Percentiles rank a stretch among this genome's conserved stretches.
phyloP scores from a whole-genome alignment of 352 stramenopile species.

The Blastocystis sp. region DNA sequence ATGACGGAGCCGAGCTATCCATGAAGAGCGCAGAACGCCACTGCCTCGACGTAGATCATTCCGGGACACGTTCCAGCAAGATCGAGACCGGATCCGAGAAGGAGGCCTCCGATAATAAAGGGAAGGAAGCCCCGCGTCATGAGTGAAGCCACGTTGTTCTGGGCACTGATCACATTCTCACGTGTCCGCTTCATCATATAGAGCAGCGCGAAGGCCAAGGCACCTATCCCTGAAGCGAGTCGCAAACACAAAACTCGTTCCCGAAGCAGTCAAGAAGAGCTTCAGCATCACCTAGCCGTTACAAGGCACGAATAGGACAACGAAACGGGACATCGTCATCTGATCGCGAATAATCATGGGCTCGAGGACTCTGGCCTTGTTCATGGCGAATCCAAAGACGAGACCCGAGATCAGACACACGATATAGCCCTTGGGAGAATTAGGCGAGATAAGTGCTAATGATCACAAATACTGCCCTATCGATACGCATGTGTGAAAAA shows the following conservation, averaged over 20 bases:
- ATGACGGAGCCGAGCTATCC: constrained; percentile 43
- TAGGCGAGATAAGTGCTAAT: constrained; percentile 17
- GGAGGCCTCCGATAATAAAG: constrained; percentile 58
- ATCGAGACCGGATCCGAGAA: constrained; percentile 53
- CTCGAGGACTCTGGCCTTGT: constrained; percentile 70
- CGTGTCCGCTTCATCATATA: constrained; percentile 67
- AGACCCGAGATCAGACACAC: constrained; percentile 52
- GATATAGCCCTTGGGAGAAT: constrained; percentile 50
- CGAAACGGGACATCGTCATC: constrained; percentile 68
- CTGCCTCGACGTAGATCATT: constrained; percentile 66
- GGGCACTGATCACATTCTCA: constrained; percentile 36
- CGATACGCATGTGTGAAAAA: constrained; percentile 5
- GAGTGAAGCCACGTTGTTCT: constrained; percentile 65
- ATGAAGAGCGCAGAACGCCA: neutral
- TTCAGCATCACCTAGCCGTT: constrained; percentile 71
- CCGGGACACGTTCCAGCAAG: constrained; percentile 66
- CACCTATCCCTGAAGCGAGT: constrained; percentile 38
- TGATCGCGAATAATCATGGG: constrained; percentile 69
- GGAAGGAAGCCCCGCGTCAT: constrained; percentile 66
- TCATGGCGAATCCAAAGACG: constrained; percentile 71
- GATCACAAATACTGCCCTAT: neutral
- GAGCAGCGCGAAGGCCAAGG: constrained; percentile 59
- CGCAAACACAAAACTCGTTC: constrained; percentile 18
- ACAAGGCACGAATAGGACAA: neutral
- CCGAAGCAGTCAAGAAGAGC: constrained; percentile 69